A percentile compares a stretch with the other conserved stretches of the same genome.
Conservation (phyloP, 164 flowering plant species). For the Cinnamomum chago region DNA sequence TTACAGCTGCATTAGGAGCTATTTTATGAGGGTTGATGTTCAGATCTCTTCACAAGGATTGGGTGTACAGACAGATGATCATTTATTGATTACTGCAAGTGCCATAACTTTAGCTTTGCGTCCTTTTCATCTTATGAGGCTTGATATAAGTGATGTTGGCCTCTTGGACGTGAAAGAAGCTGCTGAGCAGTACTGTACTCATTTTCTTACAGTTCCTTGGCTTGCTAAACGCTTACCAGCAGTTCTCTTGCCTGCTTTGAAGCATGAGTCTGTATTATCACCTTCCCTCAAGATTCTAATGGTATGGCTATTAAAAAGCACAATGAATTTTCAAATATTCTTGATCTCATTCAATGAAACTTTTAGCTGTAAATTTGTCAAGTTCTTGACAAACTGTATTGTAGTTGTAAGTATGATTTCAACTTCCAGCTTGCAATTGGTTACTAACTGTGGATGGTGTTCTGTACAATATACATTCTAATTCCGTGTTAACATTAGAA, state of each 20-base stretch:
- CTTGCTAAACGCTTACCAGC: slow-evolving; percentile 68
- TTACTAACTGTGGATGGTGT: neutral
- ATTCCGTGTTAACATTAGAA: neutral
- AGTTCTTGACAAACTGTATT: neutral
- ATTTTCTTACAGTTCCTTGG: slow-evolving; percentile 78
- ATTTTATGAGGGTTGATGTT: slow-evolving; percentile 44
- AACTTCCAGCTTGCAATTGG: neutral
- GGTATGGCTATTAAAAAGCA: slow-evolving; percentile 48
- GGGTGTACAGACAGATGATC: slow-evolving; percentile 43
- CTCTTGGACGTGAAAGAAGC: slow-evolving; percentile 32
- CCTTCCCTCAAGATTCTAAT: slow-evolving; percentile 66
- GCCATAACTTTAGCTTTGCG: slow-evolving; percentile 77
- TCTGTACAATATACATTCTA: neutral
- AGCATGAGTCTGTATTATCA: slow-evolving; percentile 58
- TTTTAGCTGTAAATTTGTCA: neutral
- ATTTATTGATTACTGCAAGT: slow-evolving; percentile 74
- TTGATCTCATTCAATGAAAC: neutral
- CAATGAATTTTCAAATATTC: slow-evolving; percentile 4
- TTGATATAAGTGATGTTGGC: slow-evolving; percentile 21
- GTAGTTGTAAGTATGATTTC: neutral
- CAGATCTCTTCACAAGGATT: slow-evolving; percentile 20
- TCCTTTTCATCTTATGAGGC: slow-evolving; percentile 52
- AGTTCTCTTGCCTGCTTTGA: slow-evolving; percentile 76
- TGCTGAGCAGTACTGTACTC: slow-evolving; percentile 49
- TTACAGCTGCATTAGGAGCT: slow-evolving; percentile 53